phyloP scores from a whole-genome alignment of 306 rosid genomes.

The Notholithocarpus densiflorus region DNA sequence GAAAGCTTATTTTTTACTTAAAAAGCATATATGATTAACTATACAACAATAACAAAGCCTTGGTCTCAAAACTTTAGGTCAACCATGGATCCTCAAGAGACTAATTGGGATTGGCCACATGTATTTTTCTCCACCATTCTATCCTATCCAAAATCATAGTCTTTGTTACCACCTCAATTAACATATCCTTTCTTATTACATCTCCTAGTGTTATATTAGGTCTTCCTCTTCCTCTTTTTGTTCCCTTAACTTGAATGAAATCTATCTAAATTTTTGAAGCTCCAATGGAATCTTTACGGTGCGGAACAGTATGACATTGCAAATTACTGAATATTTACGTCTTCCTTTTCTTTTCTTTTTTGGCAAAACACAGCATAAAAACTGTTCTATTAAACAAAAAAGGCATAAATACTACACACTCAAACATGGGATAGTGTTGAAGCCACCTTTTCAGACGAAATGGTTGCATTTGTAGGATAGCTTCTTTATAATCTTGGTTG shows the following conservation, averaged over 20 bases:
- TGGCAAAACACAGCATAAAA: background rate
- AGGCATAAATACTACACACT: background rate
- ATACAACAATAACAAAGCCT: too few species aligned
- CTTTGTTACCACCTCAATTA: too few species aligned
- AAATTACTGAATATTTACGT: background rate
- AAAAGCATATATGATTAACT: background rate
- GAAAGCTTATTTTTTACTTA: background rate
- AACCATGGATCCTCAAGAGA: too few species aligned
- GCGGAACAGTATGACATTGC: background rate
- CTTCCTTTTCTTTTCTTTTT: background rate
- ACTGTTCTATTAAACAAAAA: too few species aligned
- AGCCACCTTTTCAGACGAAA: conserved; percentile 51
- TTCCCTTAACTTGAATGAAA: too few species aligned
- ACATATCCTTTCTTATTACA: too few species aligned
- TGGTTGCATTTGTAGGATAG: conserved; percentile 45
- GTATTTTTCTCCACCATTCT: too few species aligned
- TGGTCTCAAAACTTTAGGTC: too few species aligned
- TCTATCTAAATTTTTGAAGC: background rate
- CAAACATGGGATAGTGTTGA: background rate
- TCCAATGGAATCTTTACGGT: background rate
- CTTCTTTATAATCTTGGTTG: conserved; percentile 45
- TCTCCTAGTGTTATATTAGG: too few species aligned
- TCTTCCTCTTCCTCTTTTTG: too few species aligned
- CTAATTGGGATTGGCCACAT: too few species aligned
- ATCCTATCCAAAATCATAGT: too few species aligned